A percentile compares a stretch with the other conserved stretches of the same genome.
Evolutionary conservation across 805 yeast genomes (phyloP).

Genomic region (Spathaspora sp.): DNA sequence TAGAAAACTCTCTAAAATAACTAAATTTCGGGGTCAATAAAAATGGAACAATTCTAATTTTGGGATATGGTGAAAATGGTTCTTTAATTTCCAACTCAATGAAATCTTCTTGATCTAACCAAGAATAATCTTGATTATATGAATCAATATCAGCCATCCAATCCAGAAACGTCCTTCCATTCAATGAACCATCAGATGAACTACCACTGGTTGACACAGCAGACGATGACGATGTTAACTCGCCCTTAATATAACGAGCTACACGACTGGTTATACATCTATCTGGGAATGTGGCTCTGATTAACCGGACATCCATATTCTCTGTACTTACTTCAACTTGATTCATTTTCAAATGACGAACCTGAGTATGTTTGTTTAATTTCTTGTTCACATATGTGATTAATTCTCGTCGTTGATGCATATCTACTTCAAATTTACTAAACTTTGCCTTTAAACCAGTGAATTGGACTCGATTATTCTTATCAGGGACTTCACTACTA

Average conservation of each 20-base stretch:
- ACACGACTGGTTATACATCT: slow-evolving; percentile 32
- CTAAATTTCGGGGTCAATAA: slow-evolving; percentile 55
- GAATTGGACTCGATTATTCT: slow-evolving; percentile 24
- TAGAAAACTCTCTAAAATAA: slow-evolving; percentile 51
- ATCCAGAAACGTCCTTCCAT: slow-evolving; percentile 8
- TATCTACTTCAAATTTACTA: slow-evolving; percentile 30
- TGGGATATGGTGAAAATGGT: slow-evolving; percentile 37
- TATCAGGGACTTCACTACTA: slow-evolving; percentile 16
- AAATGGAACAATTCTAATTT: slow-evolving; percentile 44
- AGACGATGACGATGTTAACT: neutral
- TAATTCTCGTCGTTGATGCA: slow-evolving; percentile 37
- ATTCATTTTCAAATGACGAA: slow-evolving; percentile 55
- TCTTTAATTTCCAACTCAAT: slow-evolving; percentile 60
- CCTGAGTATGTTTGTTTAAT: slow-evolving; percentile 30
- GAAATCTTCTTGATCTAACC: slow-evolving; percentile 79
- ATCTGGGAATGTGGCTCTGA: slow-evolving; percentile 64
- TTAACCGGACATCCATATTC: slow-evolving; percentile 63
- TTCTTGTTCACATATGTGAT: slow-evolving; percentile 36
- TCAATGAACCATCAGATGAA: slow-evolving; percentile 1
- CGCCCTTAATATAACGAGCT: slow-evolving; percentile 10
- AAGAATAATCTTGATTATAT: slow-evolving; percentile 34
- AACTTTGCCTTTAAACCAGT: slow-evolving; percentile 38
- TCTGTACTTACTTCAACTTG: slow-evolving; percentile 67
- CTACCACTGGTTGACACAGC: too few species aligned
- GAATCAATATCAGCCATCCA: slow-evolving; percentile 24